phyloP scores from a whole-genome alignment of 1,284 basidiomycete species.

The Meira miltonrushii region DNA sequence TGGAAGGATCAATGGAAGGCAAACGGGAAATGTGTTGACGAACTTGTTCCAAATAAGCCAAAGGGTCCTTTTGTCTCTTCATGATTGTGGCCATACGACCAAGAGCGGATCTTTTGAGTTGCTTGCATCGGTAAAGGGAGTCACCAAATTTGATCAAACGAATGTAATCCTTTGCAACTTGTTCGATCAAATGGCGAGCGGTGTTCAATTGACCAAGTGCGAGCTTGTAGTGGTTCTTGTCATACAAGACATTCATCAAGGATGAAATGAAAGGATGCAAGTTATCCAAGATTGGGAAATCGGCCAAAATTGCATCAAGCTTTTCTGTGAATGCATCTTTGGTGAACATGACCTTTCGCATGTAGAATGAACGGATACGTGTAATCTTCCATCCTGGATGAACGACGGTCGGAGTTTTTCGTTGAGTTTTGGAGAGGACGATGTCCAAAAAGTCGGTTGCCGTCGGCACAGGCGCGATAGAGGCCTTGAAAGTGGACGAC shows the following conservation, averaged over 20 bases:
- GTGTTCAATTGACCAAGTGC: slow-evolving; percentile 52
- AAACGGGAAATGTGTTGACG: slow-evolving; percentile 53
- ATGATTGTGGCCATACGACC: slow-evolving; percentile 53
- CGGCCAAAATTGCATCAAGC: slow-evolving; percentile 81
- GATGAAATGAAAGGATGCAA: slow-evolving; percentile 51
- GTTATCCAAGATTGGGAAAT: slow-evolving; percentile 89
- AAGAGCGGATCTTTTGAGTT: slow-evolving; percentile 51
- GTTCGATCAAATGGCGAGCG: slow-evolving; percentile 49
- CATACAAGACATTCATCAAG: slow-evolving; percentile 51
- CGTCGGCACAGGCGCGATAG: slow-evolving; percentile 91
- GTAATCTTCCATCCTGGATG: slow-evolving; percentile 90
- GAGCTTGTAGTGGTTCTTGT: slow-evolving; percentile 53
- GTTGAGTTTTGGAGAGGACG: slow-evolving; percentile 84
- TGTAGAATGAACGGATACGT: slow-evolving; percentile 82
- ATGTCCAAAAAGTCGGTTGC: slow-evolving; percentile 93
- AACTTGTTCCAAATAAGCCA: slow-evolving; percentile 52
- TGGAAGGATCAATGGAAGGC: slow-evolving; percentile 49
- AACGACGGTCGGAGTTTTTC: slow-evolving; percentile 88
- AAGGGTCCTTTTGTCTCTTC: slow-evolving; percentile 51
- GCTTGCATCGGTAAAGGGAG: slow-evolving; percentile 51
- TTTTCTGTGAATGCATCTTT: slow-evolving; percentile 98
- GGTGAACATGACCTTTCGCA: slow-evolving; percentile 99
- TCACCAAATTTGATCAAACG: slow-evolving; percentile 52
- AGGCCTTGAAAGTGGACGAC: slow-evolving; percentile 44
- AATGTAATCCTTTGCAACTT: slow-evolving; percentile 52